phyloP scores from a whole-genome alignment of 257 asterid genomes.

The Fraxinus quadrangulata region DNA sequence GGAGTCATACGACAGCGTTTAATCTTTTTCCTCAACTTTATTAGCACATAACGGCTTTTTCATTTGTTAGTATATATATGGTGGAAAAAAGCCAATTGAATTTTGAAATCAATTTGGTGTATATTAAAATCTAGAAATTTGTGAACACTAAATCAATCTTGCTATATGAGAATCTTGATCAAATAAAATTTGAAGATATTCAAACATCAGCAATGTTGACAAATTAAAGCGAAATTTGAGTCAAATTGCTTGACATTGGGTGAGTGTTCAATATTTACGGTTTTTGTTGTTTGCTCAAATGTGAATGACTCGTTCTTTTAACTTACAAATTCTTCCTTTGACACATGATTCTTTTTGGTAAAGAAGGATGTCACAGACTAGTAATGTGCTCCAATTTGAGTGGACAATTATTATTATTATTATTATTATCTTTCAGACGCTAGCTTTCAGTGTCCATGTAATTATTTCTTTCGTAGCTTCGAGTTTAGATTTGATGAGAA shows the following conservation, averaged over 20 bases:
- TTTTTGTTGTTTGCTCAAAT: not conserved
- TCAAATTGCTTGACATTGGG: not conserved
- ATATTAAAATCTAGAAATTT: not conserved
- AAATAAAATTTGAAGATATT: not conserved
- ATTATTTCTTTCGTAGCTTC: too few relatives aligned
- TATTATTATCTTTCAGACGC: too few relatives aligned
- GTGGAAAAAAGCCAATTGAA: not conserved
- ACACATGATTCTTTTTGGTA: too few relatives aligned
- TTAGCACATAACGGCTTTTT: too few relatives aligned
- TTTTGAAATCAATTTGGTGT: not conserved
- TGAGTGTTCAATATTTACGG: not conserved
- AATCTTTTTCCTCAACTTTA: not conserved
- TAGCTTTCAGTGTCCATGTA: too few relatives aligned
- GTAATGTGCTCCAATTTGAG: too few relatives aligned
- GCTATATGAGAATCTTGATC: not conserved
- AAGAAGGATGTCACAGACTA: too few relatives aligned
- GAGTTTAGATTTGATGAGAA: not conserved
- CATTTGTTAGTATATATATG: not conserved
- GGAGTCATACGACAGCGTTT: slow-evolving; percentile 48
- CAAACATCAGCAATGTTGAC: not conserved
- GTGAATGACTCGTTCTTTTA: not conserved
- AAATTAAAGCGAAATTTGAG: not conserved
- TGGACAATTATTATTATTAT: too few relatives aligned
- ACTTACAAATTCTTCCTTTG: not conserved
- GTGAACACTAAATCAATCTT: not conserved